Percentiles rank a stretch among this genome's conserved stretches.
Evolutionary conservation across 805 yeast species (phyloP).

Genomic region (Starmera amethionina): DNA sequence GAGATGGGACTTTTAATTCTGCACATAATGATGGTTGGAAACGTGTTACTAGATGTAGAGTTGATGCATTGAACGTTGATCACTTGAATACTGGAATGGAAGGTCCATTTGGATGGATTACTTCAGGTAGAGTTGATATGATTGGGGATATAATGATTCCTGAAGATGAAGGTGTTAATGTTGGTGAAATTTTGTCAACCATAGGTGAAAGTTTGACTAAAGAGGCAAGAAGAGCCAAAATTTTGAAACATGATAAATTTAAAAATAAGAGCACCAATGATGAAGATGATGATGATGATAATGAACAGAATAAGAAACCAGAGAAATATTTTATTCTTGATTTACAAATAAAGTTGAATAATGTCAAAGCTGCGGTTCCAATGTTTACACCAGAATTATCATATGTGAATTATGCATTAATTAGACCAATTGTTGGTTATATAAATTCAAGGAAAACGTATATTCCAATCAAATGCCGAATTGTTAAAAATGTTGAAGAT

Average conservation of each 20-base stretch:
- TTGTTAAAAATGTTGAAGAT: slow-evolving; percentile 69
- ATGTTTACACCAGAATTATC: slow-evolving; percentile 78
- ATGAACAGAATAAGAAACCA: slow-evolving; percentile 17
- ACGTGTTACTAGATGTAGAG: slow-evolving; percentile 66
- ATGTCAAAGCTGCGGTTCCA: slow-evolving; percentile 85
- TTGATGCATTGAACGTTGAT: slow-evolving; percentile 78
- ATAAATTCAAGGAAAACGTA: slow-evolving; percentile 85
- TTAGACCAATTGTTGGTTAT: slow-evolving; percentile 91
- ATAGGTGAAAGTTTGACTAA: slow-evolving; percentile 37
- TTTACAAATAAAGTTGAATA: slow-evolving; percentile 66
- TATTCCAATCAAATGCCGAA: slow-evolving; percentile 77
- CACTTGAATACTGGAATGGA: slow-evolving; percentile 83
- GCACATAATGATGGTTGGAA: slow-evolving; percentile 31
- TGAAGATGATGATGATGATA: slow-evolving; percentile 1
- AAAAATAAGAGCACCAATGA: neutral
- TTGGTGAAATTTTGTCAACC: slow-evolving; percentile 38
- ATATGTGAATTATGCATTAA: slow-evolving; percentile 85
- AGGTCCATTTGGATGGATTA: slow-evolving; percentile 98
- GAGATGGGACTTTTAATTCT: slow-evolving; percentile 10
- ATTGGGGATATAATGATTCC: slow-evolving; percentile 86
- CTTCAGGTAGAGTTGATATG: slow-evolving; percentile 86
- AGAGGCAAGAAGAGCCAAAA: slow-evolving; percentile 33
- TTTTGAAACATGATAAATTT: slow-evolving; percentile 7
- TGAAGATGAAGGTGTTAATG: slow-evolving; percentile 41
- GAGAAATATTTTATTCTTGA: slow-evolving; percentile 66